A percentile compares a stretch with the other conserved stretches of the same genome.
These are phyloP conservation scores for Ogataea paraovalis DNA, from an alignment of 805 yeast species.

Conservation along the genomic window DNA sequence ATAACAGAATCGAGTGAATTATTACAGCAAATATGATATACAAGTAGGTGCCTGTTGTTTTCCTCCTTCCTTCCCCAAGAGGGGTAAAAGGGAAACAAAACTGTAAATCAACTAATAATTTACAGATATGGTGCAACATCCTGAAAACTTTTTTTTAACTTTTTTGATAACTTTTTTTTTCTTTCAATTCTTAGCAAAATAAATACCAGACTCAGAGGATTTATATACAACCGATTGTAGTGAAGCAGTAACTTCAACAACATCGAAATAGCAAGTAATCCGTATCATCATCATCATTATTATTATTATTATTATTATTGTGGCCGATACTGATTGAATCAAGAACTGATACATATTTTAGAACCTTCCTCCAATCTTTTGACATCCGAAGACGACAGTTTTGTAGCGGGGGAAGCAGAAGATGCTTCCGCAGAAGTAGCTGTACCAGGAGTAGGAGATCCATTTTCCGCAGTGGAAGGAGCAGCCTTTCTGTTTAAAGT, in stretches of 20 bases:
- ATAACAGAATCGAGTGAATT: neutral
- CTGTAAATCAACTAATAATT: neutral
- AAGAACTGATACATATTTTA: conserved; percentile 68
- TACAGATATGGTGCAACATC: neutral
- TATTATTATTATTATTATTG: too few relatives aligned
- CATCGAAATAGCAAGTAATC: too few relatives aligned
- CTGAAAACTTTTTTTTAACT: neutral
- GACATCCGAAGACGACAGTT: conserved; percentile 29
- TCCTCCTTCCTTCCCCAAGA: neutral
- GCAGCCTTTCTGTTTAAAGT: conserved; percentile 68
- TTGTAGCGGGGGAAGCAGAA: conserved; percentile 18
- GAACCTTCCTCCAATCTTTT: conserved; percentile 65
- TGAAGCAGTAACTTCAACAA: too few relatives aligned
- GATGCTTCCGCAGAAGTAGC: conserved; percentile 11
- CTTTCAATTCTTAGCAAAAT: too few relatives aligned
- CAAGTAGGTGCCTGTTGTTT: neutral
- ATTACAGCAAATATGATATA: neutral
- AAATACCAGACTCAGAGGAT: too few relatives aligned
- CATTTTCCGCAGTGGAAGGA: conserved; percentile 21
- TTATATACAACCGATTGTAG: too few relatives aligned
- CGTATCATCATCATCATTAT: too few relatives aligned
- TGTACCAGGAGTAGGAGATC: conserved; percentile 24
- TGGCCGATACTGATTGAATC: conserved; percentile 5
- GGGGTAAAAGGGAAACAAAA: too few relatives aligned
- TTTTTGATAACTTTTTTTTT: neutral